Conservation (phyloP, 2,329 filamentous ascomycete species). For the Penicillium olsonii region DNA sequence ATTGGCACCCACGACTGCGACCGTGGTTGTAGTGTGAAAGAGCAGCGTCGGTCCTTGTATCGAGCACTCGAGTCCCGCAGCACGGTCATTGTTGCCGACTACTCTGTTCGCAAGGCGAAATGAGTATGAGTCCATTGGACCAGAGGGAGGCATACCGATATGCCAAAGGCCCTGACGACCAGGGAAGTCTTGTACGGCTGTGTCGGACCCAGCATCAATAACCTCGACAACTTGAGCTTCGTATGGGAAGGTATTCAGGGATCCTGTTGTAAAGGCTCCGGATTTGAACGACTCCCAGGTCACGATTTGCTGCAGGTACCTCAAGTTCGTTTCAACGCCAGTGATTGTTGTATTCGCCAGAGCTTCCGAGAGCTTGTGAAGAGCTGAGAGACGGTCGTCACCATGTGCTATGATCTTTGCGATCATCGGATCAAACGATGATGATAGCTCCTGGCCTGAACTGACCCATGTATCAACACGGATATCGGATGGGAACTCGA, state of each 20-base stretch:
- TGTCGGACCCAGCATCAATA: constrained; percentile 58
- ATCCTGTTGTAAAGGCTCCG: constrained; percentile 60
- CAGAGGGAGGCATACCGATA: too few species aligned
- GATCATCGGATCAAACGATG: constrained; percentile 52
- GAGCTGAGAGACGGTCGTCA: constrained; percentile 44
- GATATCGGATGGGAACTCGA: constrained; percentile 50
- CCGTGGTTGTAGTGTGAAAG: too few species aligned
- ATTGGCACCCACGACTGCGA: too few species aligned
- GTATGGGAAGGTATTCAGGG: constrained; percentile 55
- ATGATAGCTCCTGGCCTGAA: not conserved
- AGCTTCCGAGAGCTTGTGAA: constrained; percentile 46
- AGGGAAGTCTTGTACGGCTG: constrained; percentile 60
- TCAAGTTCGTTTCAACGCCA: constrained; percentile 60
- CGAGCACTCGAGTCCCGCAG: too few species aligned
- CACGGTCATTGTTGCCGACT: too few species aligned
- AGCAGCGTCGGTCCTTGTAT: too few species aligned
- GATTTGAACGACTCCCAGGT: constrained; percentile 50
- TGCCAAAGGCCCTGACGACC: too few species aligned
- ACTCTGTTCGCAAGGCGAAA: too few species aligned
- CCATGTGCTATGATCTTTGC: constrained; percentile 61
- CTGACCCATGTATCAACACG: constrained; percentile 67
- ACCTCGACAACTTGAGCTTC: constrained; percentile 57
- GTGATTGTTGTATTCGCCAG: constrained; percentile 51
- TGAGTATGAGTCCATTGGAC: too few species aligned
- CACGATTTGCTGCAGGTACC: constrained; percentile 54